A percentile compares a stretch with the other conserved stretches of the same genome.
Evolutionary conservation across 2,329 filamentous ascomycete species (phyloP).

Genomic region (Fusarium bactridioides): DNA sequence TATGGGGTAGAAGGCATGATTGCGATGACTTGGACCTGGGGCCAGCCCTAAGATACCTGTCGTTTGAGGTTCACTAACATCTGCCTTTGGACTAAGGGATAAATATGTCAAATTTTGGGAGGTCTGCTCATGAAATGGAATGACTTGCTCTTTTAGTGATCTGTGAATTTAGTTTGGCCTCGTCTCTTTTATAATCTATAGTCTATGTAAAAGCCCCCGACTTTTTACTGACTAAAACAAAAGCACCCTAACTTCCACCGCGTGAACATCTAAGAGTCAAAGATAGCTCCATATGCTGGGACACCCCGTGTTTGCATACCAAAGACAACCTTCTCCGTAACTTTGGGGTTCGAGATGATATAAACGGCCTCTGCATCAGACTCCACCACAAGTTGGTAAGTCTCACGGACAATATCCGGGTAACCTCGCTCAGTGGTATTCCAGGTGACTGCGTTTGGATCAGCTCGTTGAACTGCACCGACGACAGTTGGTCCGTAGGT

Average conservation of each 20-base stretch:
- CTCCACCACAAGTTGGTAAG: slow-evolving; percentile 12
- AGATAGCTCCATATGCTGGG: slow-evolving; percentile 6
- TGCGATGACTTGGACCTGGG: not conserved
- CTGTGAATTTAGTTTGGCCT: not conserved
- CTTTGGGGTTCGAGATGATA: slow-evolving; percentile 14
- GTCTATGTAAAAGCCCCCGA: too few relatives aligned
- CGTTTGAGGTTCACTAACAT: too few relatives aligned
- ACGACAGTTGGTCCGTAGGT: slow-evolving; percentile 4
- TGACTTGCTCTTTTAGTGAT: not conserved
- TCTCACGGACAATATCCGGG: slow-evolving; percentile 7
- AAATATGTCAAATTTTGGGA: fast-evolving
- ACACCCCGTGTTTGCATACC: slow-evolving; percentile 1
- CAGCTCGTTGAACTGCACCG: not conserved
- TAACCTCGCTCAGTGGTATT: slow-evolving; percentile 14
- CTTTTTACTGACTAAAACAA: not conserved
- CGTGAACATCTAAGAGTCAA: not conserved
- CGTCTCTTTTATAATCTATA: not conserved
- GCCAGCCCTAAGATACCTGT: not conserved
- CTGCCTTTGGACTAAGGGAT: not conserved
- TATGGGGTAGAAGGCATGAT: not conserved
- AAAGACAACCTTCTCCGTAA: slow-evolving; percentile 12
- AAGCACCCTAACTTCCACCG: not conserved
- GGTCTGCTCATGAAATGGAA: too few relatives aligned
- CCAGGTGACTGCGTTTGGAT: slow-evolving; percentile 11
- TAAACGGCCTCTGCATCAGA: slow-evolving; percentile 11